Base-by-base conservation (phyloP, 495 filamentous ascomycete species). In the Penicillium parvum region DNA sequence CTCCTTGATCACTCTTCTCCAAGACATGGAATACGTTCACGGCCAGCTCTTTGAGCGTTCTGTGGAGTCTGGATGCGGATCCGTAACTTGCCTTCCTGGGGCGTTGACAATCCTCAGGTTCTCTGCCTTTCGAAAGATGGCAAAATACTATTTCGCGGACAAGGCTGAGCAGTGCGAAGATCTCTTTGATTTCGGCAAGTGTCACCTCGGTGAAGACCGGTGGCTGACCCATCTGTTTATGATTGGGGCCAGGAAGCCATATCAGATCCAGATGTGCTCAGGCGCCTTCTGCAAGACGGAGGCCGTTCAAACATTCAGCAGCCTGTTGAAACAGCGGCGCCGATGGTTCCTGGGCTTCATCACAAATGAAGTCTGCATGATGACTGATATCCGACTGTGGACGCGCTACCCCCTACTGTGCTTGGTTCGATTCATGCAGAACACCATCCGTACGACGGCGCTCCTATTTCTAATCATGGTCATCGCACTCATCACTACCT, bases 221-320 rank as follows among this genome's bases (percentile, higher is more conserved):
- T 97, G 92, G 91, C 74, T 98, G 43, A 98, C 92, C 2, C 92
- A 98, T 71, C 78, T 98, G 41, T 96, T 98, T 73, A 98, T 98
- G 92, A 92, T 98, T 53, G 91, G 90, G 2, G 90, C 91, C 1
- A 86, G 88, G 63, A 81, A 92, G 56, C 80, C 85, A 37, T 90
- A 96, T 65, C 90, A 96, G 61, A 96, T 98, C 40, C 88, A 95
- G 65, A 88, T 98, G 81, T 96, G 91, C 61, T 95, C 90, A 2
- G 88, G 87, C 32, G 92, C 92, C 7, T 98, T 98, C 55, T 98
- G 92, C 73, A 98, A 98, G 69, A 98, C 92, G 2, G 92, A 96
- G 61, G 92, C 92, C 7, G 92, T 96, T 16, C 88, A 95, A 61
- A 89, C 84, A 12, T 91, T 91, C 55, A 63, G 66, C 35, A 90